A percentile compares a stretch with the other conserved stretches of the same genome.
phyloP scores from a whole-genome alignment of 495 filamentous ascomycete species.

The Neurospora intermedia region DNA sequence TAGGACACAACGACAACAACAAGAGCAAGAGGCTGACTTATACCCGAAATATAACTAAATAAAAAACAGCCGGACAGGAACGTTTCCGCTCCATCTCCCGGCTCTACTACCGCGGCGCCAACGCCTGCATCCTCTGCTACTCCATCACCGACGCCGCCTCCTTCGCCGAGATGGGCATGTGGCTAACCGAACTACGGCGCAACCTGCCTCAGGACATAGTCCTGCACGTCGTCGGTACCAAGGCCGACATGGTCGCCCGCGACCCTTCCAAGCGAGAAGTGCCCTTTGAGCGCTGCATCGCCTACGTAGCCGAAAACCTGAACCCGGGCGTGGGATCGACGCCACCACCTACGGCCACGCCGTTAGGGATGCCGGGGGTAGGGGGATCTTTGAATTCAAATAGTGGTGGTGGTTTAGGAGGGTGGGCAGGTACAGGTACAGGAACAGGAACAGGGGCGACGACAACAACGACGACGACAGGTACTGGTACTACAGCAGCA shows the following conservation, averaged over 20 bases:
- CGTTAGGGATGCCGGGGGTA: constrained; percentile 11
- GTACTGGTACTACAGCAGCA: not conserved
- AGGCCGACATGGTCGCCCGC: constrained; percentile 76
- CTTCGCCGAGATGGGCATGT: constrained; percentile 88
- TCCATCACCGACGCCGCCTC: constrained; percentile 78
- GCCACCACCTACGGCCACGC: constrained; percentile 47
- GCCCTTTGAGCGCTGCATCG: constrained; percentile 87
- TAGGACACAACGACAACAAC: not conserved
- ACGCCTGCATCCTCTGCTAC: constrained; percentile 91
- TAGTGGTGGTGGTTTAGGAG: not conserved
- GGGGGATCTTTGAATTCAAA: not conserved
- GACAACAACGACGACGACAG: not conserved
- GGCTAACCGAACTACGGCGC: constrained; percentile 69
- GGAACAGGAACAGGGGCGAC: constrained; percentile 4
- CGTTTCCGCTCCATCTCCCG: constrained; percentile 87
- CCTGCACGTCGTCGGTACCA: constrained; percentile 94
- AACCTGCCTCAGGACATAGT: constrained; percentile 65
- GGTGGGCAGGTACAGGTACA: constrained; percentile 5
- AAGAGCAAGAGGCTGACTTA: too few species aligned
- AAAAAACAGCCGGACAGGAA: constrained; percentile 66
- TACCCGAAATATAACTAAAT: too few species aligned
- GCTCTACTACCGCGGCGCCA: constrained; percentile 90
- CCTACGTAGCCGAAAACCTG: constrained; percentile 85
- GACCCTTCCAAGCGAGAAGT: constrained; percentile 70
- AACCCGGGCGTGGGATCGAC: constrained; percentile 54